phyloP scores from a whole-genome alignment of 495 filamentous ascomycete genomes.

The Aspergillus diversus region DNA sequence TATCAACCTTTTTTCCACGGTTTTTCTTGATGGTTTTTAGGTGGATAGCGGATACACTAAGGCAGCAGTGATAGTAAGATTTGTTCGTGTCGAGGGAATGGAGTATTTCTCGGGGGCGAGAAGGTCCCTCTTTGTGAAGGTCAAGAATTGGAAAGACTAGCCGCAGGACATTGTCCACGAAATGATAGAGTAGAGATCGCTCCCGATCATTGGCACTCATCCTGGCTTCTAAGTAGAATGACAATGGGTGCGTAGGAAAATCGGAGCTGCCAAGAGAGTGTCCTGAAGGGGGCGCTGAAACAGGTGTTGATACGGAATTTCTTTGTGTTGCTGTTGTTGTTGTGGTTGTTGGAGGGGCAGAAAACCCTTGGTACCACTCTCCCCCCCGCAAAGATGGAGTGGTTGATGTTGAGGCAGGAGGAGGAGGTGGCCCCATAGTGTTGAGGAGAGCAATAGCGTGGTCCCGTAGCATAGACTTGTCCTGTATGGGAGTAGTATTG shows the following conservation, averaged over 20 bases:
- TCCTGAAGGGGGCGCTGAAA: not conserved
- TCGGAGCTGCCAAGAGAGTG: not conserved
- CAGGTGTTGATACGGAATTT: not conserved
- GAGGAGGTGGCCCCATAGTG: not conserved
- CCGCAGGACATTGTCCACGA: no score
- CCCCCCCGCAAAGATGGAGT: slow-evolving; percentile 1
- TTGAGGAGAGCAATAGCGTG: not conserved
- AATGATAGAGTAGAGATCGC: no score
- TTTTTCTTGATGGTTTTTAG: no score
- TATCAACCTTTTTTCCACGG: no score
- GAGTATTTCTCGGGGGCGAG: no score
- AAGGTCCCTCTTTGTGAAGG: no score
- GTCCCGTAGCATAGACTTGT: not conserved
- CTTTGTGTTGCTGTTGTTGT: no score
- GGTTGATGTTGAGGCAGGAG: slow-evolving; percentile 7
- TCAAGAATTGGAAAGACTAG: no score
- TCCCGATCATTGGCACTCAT: slow-evolving; percentile 11
- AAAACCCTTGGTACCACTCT: slow-evolving; percentile 16
- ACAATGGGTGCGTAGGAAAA: slow-evolving; percentile 7
- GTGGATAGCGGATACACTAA: no score
- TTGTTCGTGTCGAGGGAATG: no score
- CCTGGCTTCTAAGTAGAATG: slow-evolving; percentile 1
- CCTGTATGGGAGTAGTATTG: not conserved
- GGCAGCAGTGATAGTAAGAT: no score
- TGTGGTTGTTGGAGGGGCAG: not conserved